phyloP scores from a whole-genome alignment of 23 red algal genomes.

The Rhodosorus marinus region DNA sequence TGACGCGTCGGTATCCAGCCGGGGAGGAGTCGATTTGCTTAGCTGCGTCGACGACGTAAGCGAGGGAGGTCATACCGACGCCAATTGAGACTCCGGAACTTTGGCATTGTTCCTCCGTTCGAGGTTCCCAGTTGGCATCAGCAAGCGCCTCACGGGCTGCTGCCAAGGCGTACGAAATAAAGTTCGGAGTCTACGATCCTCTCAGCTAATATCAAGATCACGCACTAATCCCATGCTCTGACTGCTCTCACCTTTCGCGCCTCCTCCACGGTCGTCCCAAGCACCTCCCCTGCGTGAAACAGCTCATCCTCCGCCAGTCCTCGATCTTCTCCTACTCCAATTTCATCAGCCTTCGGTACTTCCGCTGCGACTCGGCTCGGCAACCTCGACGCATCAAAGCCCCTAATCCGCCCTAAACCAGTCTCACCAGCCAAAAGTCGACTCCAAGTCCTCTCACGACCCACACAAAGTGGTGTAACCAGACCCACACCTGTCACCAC shows the following conservation, averaged over 20 bases:
- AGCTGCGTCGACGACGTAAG: conserved; percentile 9
- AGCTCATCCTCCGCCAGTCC: background rate
- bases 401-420: conserved; percentile 6
- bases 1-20: conserved; percentile 15
- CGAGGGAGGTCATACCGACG: conserved; percentile 32
- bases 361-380: conserved; percentile 26
- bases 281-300: background rate
- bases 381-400: conserved; percentile 15
- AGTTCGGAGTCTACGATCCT: conserved; percentile 3
- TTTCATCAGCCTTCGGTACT: conserved; percentile 1
- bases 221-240: background rate
- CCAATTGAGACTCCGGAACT: conserved; percentile 37
- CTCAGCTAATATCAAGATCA: background rate
- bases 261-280: background rate
- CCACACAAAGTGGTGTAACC: conserved; percentile 45
- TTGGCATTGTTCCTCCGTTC: background rate
- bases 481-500: conserved; percentile 74
- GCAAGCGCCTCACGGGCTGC: conserved; percentile 27
- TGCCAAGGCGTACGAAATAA: conserved; percentile 25
- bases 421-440: conserved; percentile 3
- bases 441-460: conserved; percentile 10
- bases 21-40: background rate
- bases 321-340: background rate
- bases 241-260: background rate
- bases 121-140: conserved; percentile 14